Evolutionary conservation across 768 basidiomycete species (phyloP), one percentile per base, ranked within the genome.

Genomic region (Suillus hirtellus): DNA sequence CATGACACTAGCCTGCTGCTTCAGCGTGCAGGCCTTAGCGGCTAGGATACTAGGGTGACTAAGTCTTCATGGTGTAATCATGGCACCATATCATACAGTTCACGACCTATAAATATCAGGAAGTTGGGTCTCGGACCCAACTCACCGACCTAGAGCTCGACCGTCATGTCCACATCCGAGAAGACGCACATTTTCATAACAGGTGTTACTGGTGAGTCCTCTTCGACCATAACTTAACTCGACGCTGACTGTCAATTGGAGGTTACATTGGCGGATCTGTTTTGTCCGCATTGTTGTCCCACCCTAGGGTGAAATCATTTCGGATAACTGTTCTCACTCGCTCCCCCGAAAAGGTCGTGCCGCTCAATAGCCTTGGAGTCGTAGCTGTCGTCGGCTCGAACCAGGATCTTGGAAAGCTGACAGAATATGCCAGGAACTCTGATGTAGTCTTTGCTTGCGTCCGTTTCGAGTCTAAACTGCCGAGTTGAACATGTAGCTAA

Each of bases 231-330:
- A 38, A 50, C 24, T 2, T 3, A 6, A 7, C 35, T 12, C 31
- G 4, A 27, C 10, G 8, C 38, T 38, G 7, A 24, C 35, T 2
- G 7, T 65, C 37, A 59, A 5, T 52, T 59, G 21, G 40, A 83
- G 85, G 85, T 7, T 88, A 86, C 70, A 83, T 86, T 53, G 84
- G 85, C 1, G 86, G 85, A 27, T 78, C 82, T 2, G 82, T 86
- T 34, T 77, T 87, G 4, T 64, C 76, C 2, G 79, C 76, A 43
- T 74, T 87, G 14, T 75, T 87, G 60, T 69, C 72, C 31, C 82
- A 85, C 65, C 76, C 80, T 12, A 75, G 75, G 27, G 68, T 76
- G 1, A 72, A 77, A 60, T 75, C 74, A 12, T 81, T 84, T 68
- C 69, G 78, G 2, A 79, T 82, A 62, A 82, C 80, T 1, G 74